These are phyloP conservation scores for Cutaneotrichosporon sp. DNA, from an alignment of 1,284 basidiomycete genomes.

Conservation along the genomic window DNA sequence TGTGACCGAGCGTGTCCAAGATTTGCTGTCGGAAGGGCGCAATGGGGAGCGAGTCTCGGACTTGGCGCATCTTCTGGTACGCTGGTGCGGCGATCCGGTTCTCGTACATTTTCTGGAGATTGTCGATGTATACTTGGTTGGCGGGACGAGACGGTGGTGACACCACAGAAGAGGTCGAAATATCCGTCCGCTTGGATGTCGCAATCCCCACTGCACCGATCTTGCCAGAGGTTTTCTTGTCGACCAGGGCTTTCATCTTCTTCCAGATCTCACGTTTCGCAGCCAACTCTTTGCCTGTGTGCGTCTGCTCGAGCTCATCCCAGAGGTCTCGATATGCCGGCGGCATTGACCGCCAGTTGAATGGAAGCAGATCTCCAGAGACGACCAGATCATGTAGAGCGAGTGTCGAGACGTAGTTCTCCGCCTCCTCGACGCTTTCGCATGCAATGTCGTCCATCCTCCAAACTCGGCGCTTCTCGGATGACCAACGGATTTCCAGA, in stretches of 20 bases:
- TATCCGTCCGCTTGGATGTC: background rate
- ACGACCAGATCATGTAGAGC: conserved; percentile 76
- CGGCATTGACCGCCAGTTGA: conserved; percentile 64
- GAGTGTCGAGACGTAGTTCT: conserved; percentile 84
- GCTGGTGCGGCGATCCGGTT: conserved; percentile 62
- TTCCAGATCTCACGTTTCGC: conserved; percentile 71
- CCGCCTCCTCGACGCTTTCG: conserved; percentile 72
- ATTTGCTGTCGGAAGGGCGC: conserved; percentile 78
- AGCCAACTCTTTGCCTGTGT: conserved; percentile 64
- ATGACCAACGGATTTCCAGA: conserved; percentile 70
- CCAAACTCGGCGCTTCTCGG: conserved; percentile 66
- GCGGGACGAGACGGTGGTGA: background rate
- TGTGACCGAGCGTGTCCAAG: conserved; percentile 67
- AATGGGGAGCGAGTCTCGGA: conserved; percentile 81
- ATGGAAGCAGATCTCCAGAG: conserved; percentile 30
- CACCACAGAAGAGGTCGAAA: background rate
- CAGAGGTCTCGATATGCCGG: conserved; percentile 82
- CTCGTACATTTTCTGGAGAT: conserved; percentile 62
- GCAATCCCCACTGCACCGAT: background rate
- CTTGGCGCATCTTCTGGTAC: conserved; percentile 70
- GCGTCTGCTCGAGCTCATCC: conserved; percentile 77
- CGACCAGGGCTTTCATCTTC: conserved; percentile 64
- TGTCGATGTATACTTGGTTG: conserved; percentile 23
- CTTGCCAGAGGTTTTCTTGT: conserved; percentile 54
- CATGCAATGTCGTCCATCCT: conserved; percentile 84